Evolutionary conservation across 495 filamentous ascomycete genomes (phyloP).

Genomic region (Hypoxylon intermedium): DNA sequence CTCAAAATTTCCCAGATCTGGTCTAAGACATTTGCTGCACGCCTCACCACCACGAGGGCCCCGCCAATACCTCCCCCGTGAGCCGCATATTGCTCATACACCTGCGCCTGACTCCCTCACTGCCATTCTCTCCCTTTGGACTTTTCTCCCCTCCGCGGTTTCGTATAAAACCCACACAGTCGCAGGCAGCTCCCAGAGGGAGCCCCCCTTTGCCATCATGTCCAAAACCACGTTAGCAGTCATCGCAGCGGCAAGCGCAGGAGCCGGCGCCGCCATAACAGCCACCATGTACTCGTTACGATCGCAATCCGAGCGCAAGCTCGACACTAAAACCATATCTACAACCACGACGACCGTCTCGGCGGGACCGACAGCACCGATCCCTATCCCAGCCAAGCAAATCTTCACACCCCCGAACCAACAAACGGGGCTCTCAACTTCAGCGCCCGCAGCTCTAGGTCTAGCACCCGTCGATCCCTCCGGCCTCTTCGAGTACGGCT

Average conservation of each 20-base stretch:
- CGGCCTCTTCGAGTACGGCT: slow-evolving; percentile 95
- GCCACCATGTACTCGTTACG: slow-evolving; percentile 73
- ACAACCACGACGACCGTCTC: slow-evolving; percentile 51
- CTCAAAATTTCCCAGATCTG: slow-evolving; percentile 23
- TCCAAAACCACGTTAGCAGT: slow-evolving; percentile 87
- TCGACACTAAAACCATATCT: slow-evolving; percentile 53
- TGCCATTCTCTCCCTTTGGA: slow-evolving; percentile 6
- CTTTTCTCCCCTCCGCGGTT: not conserved
- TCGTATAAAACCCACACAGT: slow-evolving; percentile 39
- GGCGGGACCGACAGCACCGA: slow-evolving; percentile 48
- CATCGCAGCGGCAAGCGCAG: slow-evolving; percentile 87
- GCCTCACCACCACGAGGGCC: slow-evolving; percentile 41
- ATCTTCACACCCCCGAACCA: slow-evolving; percentile 44
- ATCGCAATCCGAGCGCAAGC: slow-evolving; percentile 54
- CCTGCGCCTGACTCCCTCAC: slow-evolving; percentile 36
- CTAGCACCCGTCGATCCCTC: slow-evolving; percentile 75
- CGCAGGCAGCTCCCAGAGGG: slow-evolving; percentile 9
- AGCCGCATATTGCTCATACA: slow-evolving; percentile 41
- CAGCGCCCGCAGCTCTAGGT: slow-evolving; percentile 45
- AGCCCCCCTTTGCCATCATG: slow-evolving; percentile 56
- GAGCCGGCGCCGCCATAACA: slow-evolving; percentile 84
- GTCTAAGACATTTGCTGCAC: slow-evolving; percentile 40
- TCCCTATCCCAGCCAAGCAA: slow-evolving; percentile 55
- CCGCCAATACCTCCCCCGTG: slow-evolving; percentile 33
- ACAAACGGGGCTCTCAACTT: slow-evolving; percentile 32